These are phyloP conservation scores for Cercospora nicotianae DNA, from an alignment of 2,329 filamentous ascomycete genomes.

Conservation along the genomic window DNA sequence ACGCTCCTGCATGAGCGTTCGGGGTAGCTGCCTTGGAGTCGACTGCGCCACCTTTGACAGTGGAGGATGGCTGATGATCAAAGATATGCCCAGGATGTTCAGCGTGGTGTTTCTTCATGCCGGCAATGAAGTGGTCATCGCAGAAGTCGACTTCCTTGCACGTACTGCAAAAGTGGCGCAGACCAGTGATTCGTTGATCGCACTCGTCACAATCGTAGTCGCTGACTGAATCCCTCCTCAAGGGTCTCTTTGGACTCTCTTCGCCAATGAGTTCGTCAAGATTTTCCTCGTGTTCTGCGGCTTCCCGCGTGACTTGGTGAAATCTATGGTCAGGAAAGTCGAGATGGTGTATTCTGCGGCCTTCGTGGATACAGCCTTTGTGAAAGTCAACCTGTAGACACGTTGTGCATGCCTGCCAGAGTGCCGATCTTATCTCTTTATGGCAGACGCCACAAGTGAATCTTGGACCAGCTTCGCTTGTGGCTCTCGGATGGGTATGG, in stretches of 20 bases:
- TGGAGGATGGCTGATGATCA: background rate
- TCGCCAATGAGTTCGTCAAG: background rate
- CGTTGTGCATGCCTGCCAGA: slow-evolving; percentile 1
- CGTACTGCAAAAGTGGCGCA: slow-evolving; percentile 1
- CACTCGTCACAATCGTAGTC: slow-evolving; percentile 1
- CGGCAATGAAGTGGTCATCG: slow-evolving; percentile 8
- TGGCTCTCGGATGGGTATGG: background rate
- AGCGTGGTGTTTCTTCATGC: slow-evolving; percentile 2
- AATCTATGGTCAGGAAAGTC: slow-evolving; percentile 1
- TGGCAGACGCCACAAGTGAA: slow-evolving; percentile 4
- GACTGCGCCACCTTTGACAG: background rate
- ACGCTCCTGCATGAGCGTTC: background rate
- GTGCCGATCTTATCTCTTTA: background rate
- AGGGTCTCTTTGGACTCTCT: background rate
- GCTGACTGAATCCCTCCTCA: background rate
- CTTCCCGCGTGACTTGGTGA: background rate
- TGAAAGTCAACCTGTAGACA: slow-evolving; percentile 1
- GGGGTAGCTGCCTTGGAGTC: background rate
- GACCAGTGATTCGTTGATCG: background rate
- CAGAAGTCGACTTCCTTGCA: slow-evolving; percentile 4
- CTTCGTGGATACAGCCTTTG: slow-evolving; percentile 6
- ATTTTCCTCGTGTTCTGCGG: background rate
- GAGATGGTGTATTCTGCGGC: slow-evolving; percentile 3
- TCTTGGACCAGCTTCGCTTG: background rate
- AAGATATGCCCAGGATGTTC: background rate